Evolutionary conservation across 352 stramenopile species (phyloP).

Genomic region (Elongisporangium undulatum): DNA sequence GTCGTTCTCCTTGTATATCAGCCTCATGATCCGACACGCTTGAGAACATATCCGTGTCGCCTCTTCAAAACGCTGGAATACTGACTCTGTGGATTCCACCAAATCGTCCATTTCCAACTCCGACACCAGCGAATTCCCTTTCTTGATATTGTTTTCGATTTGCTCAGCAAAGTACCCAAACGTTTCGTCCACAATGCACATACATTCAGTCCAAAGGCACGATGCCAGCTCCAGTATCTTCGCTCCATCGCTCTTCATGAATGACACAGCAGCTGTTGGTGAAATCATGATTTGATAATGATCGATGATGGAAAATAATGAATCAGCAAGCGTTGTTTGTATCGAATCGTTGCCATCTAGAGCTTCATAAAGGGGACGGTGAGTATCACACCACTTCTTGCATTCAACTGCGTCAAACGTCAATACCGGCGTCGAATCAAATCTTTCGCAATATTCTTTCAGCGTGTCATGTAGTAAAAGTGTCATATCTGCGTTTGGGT

Average conservation of each 20-base stretch:
- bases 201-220: conserved; percentile 5
- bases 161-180: conserved; percentile 14
- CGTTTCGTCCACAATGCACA: conserved; percentile 8
- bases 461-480: neutral
- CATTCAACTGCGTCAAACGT: neutral
- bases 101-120: conserved; percentile 36
- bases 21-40: neutral
- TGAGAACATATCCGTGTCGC: neutral
- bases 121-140: conserved; percentile 30
- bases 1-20: neutral
- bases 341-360: neutral
- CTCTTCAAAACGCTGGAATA: conserved; percentile 8
- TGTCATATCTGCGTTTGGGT: neutral
- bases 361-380: neutral
- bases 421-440: neutral
- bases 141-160: conserved; percentile 11
- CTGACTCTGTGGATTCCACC: conserved; percentile 20
- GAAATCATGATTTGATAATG: conserved; percentile 20
- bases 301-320: conserved; percentile 23
- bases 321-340: conserved; percentile 4
- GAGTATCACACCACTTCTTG: neutral
- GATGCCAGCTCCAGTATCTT: conserved; percentile 15
- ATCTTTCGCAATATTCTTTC: neutral
- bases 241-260: conserved; percentile 19
- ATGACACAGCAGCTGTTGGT: conserved; percentile 11